Evolutionary conservation across 148 eudicot genomes (phyloP).

Genomic region (Dysphania ambrosioides): DNA sequence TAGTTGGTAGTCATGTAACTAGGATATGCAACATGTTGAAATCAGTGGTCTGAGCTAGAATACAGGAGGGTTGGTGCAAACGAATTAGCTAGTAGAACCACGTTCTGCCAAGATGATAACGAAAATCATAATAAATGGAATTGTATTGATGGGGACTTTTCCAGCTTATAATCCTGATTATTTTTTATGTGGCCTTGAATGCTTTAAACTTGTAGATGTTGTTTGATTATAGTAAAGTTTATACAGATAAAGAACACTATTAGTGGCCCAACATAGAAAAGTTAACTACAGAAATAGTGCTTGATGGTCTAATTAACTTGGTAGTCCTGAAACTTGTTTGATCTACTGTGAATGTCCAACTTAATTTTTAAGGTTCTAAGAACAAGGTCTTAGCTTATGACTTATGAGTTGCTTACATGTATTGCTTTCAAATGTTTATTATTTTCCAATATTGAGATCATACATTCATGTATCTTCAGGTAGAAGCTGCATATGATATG

Average conservation of each 20-base stretch:
- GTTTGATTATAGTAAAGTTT: no score
- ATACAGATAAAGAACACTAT: no score
- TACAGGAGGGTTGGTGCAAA: background rate
- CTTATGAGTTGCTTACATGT: background rate
- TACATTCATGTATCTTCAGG: conserved; percentile 38
- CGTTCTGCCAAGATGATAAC: background rate
- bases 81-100: background rate
- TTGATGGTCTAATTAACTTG: no score
- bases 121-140: background rate
- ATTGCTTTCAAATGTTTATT: background rate
- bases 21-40: conserved; percentile 6
- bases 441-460: conserved; percentile 15
- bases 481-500: conserved; percentile 98
- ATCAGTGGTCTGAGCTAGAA: background rate
- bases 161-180: background rate
- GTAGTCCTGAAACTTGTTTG: background rate
- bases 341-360: no score
- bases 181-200: background rate
- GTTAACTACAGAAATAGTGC: no score
- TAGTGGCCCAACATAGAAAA: no score
- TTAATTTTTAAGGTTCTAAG: background rate
- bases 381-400: background rate
- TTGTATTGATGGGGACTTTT: background rate
- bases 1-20: background rate
- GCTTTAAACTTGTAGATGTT: no score